A percentile compares a stretch with the other conserved stretches of the same genome.
Conservation (phyloP, 1,284 basidiomycete species). For the Amylostereum areolatum region DNA sequence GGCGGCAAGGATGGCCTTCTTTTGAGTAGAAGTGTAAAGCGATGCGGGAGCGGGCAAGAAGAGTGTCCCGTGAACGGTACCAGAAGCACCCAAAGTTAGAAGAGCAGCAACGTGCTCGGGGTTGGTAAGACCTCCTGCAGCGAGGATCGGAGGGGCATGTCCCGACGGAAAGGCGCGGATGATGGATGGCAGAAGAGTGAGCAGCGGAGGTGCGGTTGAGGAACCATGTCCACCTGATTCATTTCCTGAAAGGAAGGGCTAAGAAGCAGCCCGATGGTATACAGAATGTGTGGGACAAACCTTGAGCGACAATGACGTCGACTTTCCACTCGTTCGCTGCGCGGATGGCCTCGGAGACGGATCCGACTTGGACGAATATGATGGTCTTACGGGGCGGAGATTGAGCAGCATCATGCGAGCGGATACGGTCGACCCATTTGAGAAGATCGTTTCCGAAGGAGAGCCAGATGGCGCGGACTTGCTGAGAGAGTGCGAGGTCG, state of each 20-base stretch:
- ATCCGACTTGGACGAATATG: constrained; percentile 59
- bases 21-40: constrained; percentile 50
- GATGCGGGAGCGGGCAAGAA: constrained; percentile 66
- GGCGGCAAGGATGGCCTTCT: constrained; percentile 49
- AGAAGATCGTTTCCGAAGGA: constrained; percentile 57
- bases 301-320: constrained; percentile 75
- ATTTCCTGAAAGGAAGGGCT: constrained; percentile 39
- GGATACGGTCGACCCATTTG: constrained; percentile 56
- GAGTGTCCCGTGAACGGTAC: constrained; percentile 65
- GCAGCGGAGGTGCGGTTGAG: constrained; percentile 45
- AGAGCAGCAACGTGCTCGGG: constrained; percentile 60
- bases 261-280: not conserved
- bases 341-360: constrained; percentile 47
- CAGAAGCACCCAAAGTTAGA: constrained; percentile 59
- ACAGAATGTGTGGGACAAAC: constrained; percentile 26
- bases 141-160: constrained; percentile 49
- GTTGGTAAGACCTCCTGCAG: constrained; percentile 47
- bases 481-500: constrained; percentile 44
- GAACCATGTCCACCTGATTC: constrained; percentile 75
- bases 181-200: constrained; percentile 54
- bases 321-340: constrained; percentile 57
- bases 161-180: constrained; percentile 32
- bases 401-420: constrained; percentile 38
- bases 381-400: constrained; percentile 37
- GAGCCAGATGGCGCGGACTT: constrained; percentile 67